Evolutionary conservation across 345 rosid genomes (phyloP), one percentile per base, ranked within the genome.

Genomic region (Lepidium africanum): DNA sequence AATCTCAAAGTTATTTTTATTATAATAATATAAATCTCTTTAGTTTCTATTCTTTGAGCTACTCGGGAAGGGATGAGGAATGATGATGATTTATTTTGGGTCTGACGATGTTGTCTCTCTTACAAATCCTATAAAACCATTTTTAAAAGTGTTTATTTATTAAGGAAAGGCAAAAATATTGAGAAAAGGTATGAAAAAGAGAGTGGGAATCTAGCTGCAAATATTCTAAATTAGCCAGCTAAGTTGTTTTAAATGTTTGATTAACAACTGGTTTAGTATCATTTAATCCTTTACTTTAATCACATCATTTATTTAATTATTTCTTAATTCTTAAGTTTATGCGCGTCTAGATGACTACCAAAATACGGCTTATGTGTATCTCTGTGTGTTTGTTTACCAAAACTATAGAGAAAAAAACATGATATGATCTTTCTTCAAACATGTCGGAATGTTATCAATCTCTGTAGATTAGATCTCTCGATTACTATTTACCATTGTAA

Each of bases 91-190:
- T 63, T 66, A 56, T 58, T 59, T 75, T 63, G 13, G 15, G 25
- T 76, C 84, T 78, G 85, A 76, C 80, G 78, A 73, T 48, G 19
- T 61, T 79, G 83, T 80, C 86, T 69, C 72, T 54, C 76, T 36
- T 48, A 75, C 47, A 38, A 30, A 47, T 63, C 51, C 49, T 32
- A 41, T 25, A 11, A 9, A 35, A 1, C 16, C n/a, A 9, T 21
- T 14, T 41, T 30, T 27, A 7, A 54, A 32, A 43, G 15, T n/a
- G 33, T 12, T 13, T 53, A 27, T 5, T 15, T 35, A 6, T 6
- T 21, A 48, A 36, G 40, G 42, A 35, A 54, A 55, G 21, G 14
- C 2, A 13, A 55, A 55, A 10, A 38, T 48, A 15, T 43, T 17
- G 15, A 5, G 51, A 37, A 42, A 5, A 16, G 11, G n/a, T 30